These are phyloP conservation scores for Anastatica hierochuntica DNA, from an alignment of 345 rosid genomes.

Conservation along the genomic window DNA sequence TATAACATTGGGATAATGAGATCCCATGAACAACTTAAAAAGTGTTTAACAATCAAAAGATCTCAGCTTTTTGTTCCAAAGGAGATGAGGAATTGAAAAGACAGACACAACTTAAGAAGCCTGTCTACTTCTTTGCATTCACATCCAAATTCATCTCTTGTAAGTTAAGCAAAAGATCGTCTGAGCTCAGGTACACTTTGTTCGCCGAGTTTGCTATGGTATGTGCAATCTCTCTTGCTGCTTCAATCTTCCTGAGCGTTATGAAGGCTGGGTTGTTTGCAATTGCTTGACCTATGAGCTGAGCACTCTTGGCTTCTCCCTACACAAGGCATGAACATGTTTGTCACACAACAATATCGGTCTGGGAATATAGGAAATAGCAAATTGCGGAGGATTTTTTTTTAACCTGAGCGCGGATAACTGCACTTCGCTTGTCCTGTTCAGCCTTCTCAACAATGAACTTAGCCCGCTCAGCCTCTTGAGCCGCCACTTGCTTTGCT, in stretches of 20 bases:
- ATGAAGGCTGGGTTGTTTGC: neutral
- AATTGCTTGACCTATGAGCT: neutral
- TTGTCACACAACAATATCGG: too few species aligned
- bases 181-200: neutral
- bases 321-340: neutral
- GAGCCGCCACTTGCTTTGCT: neutral
- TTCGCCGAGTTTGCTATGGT: neutral
- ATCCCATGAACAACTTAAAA: neutral
- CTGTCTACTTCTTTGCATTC: too few species aligned
- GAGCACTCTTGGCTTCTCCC: neutral
- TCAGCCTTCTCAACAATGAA: neutral
- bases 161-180: neutral
- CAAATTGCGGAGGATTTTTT: too few species aligned
- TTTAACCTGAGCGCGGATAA: neutral
- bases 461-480: neutral
- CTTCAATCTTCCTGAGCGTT: neutral
- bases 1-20: too few species aligned
- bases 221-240: neutral
- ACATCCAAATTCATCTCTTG: neutral
- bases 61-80: constrained; percentile 7
- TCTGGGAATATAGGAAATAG: too few species aligned
- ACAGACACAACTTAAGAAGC: neutral
- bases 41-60: neutral
- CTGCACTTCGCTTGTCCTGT: neutral
- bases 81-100: neutral